These are phyloP conservation scores for Clarireedia sp. DNA, from an alignment of 2,329 filamentous ascomycete species.

Conservation along the genomic window DNA sequence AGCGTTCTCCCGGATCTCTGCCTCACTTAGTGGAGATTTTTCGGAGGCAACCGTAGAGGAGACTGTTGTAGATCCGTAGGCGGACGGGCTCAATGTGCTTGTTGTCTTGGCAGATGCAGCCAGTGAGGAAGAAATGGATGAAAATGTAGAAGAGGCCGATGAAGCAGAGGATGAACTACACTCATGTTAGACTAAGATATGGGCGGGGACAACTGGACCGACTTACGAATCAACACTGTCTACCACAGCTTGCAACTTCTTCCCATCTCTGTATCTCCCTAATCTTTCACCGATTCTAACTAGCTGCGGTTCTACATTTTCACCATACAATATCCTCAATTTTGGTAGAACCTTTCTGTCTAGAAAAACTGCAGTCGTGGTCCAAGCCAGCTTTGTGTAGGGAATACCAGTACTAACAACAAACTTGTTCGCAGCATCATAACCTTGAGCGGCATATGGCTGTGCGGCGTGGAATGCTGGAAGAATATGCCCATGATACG, in stretches of 20 bases:
- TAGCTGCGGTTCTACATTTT: constrained; percentile 93
- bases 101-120: constrained; percentile 19
- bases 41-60: constrained; percentile 25
- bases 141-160: constrained; percentile 22
- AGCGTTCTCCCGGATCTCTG: constrained; percentile 48
- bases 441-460: constrained; percentile 66
- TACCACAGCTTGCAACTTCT: constrained; percentile 51
- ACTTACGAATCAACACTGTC: constrained; percentile 44
- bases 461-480: constrained; percentile 68
- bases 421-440: constrained; percentile 58
- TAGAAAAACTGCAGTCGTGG: constrained; percentile 61
- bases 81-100: constrained; percentile 10
- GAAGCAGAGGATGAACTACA: constrained; percentile 26
- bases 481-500: constrained; percentile 64
- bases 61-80: constrained; percentile 16
- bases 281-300: constrained; percentile 86
- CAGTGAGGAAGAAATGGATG: constrained; percentile 24
- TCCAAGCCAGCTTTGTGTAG: constrained; percentile 61
- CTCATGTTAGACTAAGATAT: constrained; percentile 12
- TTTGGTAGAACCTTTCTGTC: constrained; percentile 75
- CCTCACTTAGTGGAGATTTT: constrained; percentile 33
- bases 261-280: constrained; percentile 60
- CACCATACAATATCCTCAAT: constrained; percentile 69
- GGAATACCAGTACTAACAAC: constrained; percentile 64
- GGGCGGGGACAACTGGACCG: constrained; percentile 8